Percentiles rank a stretch among this genome's conserved stretches.
Conservation (phyloP, 225 moss, liverwort and hornwort genomes). For the Straminergon stramineum region DNA sequence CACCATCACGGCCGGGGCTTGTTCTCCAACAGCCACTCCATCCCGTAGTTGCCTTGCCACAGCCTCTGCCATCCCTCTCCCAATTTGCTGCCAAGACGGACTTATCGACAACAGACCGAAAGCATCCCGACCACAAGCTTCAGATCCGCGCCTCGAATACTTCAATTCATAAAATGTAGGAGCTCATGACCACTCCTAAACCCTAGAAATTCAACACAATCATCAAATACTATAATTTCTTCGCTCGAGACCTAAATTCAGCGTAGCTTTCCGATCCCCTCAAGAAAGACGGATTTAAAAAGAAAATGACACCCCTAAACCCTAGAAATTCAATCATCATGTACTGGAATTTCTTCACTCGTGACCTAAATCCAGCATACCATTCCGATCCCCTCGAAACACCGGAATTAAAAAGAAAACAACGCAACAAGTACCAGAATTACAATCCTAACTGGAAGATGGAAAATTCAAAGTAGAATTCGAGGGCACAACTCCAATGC, state of each 20-base stretch:
- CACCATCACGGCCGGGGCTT: slow-evolving; percentile 72
- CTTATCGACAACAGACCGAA: not conserved
- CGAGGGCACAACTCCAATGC: not conserved
- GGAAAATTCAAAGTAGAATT: not conserved
- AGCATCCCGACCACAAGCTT: not conserved
- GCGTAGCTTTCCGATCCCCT: not conserved
- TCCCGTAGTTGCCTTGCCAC: slow-evolving; percentile 78
- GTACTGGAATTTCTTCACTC: not conserved
- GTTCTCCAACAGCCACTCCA: slow-evolving; percentile 68
- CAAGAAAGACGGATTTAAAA: not conserved
- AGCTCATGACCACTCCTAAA: not conserved
- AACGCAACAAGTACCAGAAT: not conserved
- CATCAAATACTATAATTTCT: not conserved
- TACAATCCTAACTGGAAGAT: not conserved
- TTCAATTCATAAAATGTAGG: not conserved
- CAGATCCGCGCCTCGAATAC: not conserved
- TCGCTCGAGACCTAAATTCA: not conserved
- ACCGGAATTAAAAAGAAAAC: not conserved
- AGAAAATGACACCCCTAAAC: not conserved
- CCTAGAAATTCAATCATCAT: not conserved
- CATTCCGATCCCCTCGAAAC: not conserved
- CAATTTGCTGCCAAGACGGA: not conserved
- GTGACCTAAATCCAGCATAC: not conserved
- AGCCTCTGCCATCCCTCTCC: slow-evolving; percentile 58
- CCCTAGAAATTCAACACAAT: not conserved